Evolutionary conservation across 2,329 filamentous ascomycete genomes (phyloP), one percentile per base, ranked within the genome.

Genomic region (Penicillium paneum): DNA sequence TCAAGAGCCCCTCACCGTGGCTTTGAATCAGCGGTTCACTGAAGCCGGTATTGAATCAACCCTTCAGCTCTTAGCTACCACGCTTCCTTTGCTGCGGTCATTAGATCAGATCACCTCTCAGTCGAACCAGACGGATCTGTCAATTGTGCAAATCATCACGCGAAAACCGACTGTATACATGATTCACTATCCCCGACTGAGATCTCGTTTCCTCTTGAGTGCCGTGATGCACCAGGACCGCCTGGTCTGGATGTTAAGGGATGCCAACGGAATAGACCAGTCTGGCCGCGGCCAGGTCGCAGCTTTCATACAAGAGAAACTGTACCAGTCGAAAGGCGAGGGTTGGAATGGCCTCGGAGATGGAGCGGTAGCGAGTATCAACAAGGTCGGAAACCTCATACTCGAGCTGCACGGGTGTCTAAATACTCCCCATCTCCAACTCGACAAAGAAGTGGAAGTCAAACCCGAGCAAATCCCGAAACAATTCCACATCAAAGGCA

Each of bases 321-420:
- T 76, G 38, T 75, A 73, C 56, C 64, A 64, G 32, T 67, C 68
- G 3, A 70, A 65, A 36, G 72, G 72, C 34, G 60, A 72, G 46
- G 73, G 73, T 5, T 76, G 74, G 74, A 68, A 65, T 42, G 74
- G 74, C 12, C 61, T 75, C 13, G 72, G 69, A 11, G 70, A 68
- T 54, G 74, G 74, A 15, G 71, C 67, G 31, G 64, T 74, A 31
- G 68, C 71, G 12, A 63, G 67, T 24, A 60, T 65, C 32, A 65
- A 67, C 29, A 68, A 67, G 48, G 61, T 74, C 17, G 67, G 64
- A 26, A 66, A 67, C 45, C 63, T 76, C 17, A 50, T 76, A 40
- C 55, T 52, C 24, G 63, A 66, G 50, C 61, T 74, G 28, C 66
- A 73, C 48, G 61, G 59, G 44, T 71, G 64, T 51, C 60, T 74